These are phyloP conservation scores for Tulasnella sp. DNA, from an alignment of 768 basidiomycete species.

Conservation along the genomic window DNA sequence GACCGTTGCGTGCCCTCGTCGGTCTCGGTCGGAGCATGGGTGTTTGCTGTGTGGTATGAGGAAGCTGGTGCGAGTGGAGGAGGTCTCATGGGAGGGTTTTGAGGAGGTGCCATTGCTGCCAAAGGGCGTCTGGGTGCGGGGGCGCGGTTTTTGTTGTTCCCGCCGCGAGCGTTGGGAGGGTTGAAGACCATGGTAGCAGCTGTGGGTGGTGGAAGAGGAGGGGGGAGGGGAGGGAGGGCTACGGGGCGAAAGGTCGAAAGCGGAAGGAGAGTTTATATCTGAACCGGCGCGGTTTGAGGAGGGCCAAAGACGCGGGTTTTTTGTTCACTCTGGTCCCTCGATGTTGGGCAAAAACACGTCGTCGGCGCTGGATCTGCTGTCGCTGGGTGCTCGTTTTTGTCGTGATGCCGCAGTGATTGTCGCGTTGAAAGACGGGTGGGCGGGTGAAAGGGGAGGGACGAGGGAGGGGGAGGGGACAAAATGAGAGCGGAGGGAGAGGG, in stretches of 20 bases:
- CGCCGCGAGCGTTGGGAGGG: neutral
- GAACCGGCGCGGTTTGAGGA: neutral
- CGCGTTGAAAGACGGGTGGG: neutral
- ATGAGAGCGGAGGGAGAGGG: neutral
- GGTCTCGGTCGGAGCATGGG: neutral
- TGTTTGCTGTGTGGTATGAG: neutral
- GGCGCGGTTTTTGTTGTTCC: neutral
- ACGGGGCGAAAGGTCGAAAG: neutral
- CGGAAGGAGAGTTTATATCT: slow-evolving; percentile 1
- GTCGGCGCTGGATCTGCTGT: neutral
- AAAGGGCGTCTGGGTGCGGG: neutral
- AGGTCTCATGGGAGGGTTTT: neutral
- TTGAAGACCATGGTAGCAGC: no score
- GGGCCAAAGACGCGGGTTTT: neutral
- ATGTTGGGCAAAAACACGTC: neutral
- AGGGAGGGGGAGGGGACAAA: neutral
- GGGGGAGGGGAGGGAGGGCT: neutral
- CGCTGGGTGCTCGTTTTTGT: neutral
- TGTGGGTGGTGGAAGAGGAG: neutral
- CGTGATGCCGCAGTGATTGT: neutral
- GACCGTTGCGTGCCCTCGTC: neutral
- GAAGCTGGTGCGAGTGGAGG: neutral
- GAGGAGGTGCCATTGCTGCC: neutral
- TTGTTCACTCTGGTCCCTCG: neutral
- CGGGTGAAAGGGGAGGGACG: neutral